phyloP scores from a whole-genome alignment of 805 yeast species.

The Cyberlindnera saturnus region DNA sequence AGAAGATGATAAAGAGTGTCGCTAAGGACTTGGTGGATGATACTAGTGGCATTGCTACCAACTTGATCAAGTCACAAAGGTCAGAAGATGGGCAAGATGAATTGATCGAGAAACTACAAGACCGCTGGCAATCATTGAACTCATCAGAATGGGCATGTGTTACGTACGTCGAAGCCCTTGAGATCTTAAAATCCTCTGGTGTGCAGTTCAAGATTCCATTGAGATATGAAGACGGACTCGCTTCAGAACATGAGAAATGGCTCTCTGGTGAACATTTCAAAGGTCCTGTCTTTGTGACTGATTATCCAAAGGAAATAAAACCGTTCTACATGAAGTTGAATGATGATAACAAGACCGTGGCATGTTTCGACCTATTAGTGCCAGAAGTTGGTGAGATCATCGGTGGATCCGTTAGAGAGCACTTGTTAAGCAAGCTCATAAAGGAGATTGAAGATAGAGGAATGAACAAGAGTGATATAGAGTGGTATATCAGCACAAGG shows the following conservation, averaged over 20 bases:
- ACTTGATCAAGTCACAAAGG: slow-evolving; percentile 28
- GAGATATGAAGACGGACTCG: slow-evolving; percentile 66
- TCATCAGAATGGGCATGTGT: slow-evolving; percentile 56
- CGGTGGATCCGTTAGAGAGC: slow-evolving; percentile 93
- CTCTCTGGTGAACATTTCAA: slow-evolving; percentile 63
- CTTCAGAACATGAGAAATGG: slow-evolving; percentile 89
- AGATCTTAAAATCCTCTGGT: slow-evolving; percentile 31
- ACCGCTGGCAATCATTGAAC: slow-evolving; percentile 57
- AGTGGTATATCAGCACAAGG: slow-evolving; percentile 79
- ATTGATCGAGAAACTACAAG: slow-evolving; percentile 24
- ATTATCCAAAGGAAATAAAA: slow-evolving; percentile 73
- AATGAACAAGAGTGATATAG: slow-evolving; percentile 51
- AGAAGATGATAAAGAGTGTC: slow-evolving; percentile 58
- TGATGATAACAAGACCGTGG: slow-evolving; percentile 53
- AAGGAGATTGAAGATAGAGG: slow-evolving; percentile 43
- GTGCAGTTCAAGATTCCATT: slow-evolving; percentile 39
- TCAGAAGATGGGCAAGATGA: slow-evolving; percentile 30
- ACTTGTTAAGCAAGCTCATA: slow-evolving; percentile 41
- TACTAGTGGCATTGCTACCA: slow-evolving; percentile 19
- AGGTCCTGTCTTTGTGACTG: slow-evolving; percentile 82
- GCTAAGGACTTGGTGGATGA: slow-evolving; percentile 27
- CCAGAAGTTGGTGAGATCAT: slow-evolving; percentile 92
- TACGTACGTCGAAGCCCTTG: slow-evolving; percentile 72
- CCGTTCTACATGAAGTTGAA: slow-evolving; percentile 87
- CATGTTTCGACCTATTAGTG: slow-evolving; percentile 81